These are phyloP conservation scores for Phycomyces nitens DNA, from an alignment of 192 early-diverging fungal genomes.

Conservation along the genomic window DNA sequence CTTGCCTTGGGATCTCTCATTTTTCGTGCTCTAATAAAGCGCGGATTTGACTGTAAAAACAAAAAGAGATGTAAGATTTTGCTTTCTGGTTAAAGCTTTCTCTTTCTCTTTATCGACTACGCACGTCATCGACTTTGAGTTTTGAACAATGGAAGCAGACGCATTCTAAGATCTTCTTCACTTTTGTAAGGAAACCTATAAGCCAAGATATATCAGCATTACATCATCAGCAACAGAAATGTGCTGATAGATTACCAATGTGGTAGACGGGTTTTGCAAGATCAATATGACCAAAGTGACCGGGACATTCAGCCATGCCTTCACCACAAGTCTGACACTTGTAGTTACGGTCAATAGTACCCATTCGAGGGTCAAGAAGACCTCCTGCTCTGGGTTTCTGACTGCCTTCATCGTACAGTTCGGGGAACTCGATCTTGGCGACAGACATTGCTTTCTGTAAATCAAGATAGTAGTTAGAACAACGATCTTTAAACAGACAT, in stretches of 20 bases:
- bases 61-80: constrained; percentile 9
- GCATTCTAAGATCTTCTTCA: constrained; percentile 97
- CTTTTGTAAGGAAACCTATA: constrained; percentile 83
- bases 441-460: constrained; percentile 95
- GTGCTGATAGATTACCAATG: constrained; percentile 54
- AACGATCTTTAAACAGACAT: constrained; percentile 1
- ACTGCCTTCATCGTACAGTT: constrained; percentile 81
- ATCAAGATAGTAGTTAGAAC: constrained; percentile 6
- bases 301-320: constrained; percentile 92
- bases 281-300: constrained; percentile 98
- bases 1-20: constrained; percentile 66
- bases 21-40: constrained; percentile 61
- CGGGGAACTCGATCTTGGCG: constrained; percentile 86
- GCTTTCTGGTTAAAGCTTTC: background rate
- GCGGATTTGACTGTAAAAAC: constrained; percentile 54
- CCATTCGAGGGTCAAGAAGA: constrained; percentile 90
- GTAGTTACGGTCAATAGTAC: constrained; percentile 95
- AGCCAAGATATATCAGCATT: too few relatives aligned
- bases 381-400: constrained; percentile 84
- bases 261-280: constrained; percentile 95
- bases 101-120: constrained; percentile 15
- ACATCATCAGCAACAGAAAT: background rate
- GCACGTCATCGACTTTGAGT: constrained; percentile 80
- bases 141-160: constrained; percentile 94
- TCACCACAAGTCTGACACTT: constrained; percentile 96